Evolutionary conservation across 2,329 filamentous ascomycete genomes (phyloP), one percentile per base, ranked within the genome.

Genomic region (Aschersonia sp.): DNA sequence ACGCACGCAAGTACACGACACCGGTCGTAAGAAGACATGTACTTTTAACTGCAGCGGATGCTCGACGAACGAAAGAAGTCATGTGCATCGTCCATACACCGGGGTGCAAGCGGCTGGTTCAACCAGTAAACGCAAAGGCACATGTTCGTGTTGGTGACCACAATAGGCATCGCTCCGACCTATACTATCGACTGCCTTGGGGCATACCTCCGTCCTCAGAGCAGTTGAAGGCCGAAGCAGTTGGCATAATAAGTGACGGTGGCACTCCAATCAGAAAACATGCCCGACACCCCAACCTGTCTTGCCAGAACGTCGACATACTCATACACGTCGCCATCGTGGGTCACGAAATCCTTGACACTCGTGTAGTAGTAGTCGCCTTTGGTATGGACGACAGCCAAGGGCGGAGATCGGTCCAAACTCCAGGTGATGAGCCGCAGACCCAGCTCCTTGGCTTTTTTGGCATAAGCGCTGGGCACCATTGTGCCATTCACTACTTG

Each of bases 201-300:
- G 20, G 20, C 20, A 20, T 20, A 20, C 20, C 20, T 20, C 20
- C 20, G 20, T 20, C 20, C 20, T n/a, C 29, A 45, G 20, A 43
- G 42, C 10, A 48, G 32, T 40, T 49, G 43, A 53, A 44, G 3
- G 46, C 62, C 73, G 53, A 85, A 78, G 64, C 82, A 86, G 56
- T 84, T 86, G 53, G 81, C 82, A 61, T 84, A 86, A 54, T 82
- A 85, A 0, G 80, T 83, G 5, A 78, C 73, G 0, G 81, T 83
- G 9, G 78, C 76, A 12, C 75, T 74, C 83, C 82, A 86, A 59
- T 86, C 83, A 4, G 75, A 74, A 55, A 86, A 86, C 51, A 86
- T 71, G 4, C 71, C 79, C 31, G 66, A 61, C 10, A 83, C 75
- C 1, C 75, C 74, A 7, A 85, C 74, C 55, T 85, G 64, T 53